Base-by-base conservation (phyloP, 805 yeast genomes). In the Ogataea pilisensis region DNA sequence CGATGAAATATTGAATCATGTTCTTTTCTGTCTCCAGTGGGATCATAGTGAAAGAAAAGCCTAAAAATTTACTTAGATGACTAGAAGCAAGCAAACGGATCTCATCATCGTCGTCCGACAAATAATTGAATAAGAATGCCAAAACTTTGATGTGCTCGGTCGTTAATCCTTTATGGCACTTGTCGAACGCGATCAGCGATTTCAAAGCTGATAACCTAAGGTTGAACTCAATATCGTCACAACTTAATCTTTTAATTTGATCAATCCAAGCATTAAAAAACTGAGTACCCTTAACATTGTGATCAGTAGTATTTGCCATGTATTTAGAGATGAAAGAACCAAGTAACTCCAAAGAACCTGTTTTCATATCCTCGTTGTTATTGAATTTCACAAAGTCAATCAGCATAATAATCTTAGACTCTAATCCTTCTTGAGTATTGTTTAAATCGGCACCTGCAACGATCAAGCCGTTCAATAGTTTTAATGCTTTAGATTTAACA, bases 61-160 rank as follows among this genome's bases (percentile, higher is more conserved):
- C 49, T 19, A 72, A 54, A 16, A 65, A 43, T 3, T 43, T 28
- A 2, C 69, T 55, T 14, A 80, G 55, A 40, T 65, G 66, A 1
- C 48, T 34, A 0, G 85, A 66, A 0, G 85, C 73, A 2, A 50
- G 14, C 1, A 61, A 59, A 42, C 95, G 65, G 5, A 85, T 61
- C 12, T 71, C 78, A 11, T 69, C 76, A 49, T 83, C 91, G 51
- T 86, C 95, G 58, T 87, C 95, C 38, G 63, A 62, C 19, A 82
- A 54, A 45, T 64, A 69, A 12, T 60, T 54, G 43, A 66, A 68
- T 1, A 71, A 37, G 7, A 47, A 37, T n/a, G 55, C 37, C 7
- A 45, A 18, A 5, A 46, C 52, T 14, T 39, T 38, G 12, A 42
- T 27, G 2, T 27, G 17, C 2, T 41, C 43, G 12, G 34, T 22